phyloP scores from a whole-genome alignment of 176 grass and related monocot genomes.

The Cenchrus fungigraminus region DNA sequence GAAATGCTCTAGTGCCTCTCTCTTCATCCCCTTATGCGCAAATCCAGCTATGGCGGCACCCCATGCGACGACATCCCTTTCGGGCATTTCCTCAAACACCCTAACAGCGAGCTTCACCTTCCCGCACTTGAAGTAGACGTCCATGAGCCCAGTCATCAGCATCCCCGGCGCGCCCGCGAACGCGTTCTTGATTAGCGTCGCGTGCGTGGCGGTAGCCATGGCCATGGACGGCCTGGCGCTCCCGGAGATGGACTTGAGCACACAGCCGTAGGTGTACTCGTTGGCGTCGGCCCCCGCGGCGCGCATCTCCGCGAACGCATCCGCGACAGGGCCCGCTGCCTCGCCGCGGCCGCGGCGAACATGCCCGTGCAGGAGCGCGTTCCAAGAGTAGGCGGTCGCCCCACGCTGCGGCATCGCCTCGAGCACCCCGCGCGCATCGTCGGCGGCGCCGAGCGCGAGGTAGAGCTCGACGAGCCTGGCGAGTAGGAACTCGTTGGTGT shows the following conservation, averaged over 20 bases:
- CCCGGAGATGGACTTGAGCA: conserved; percentile 86
- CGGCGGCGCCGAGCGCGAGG: conserved; percentile 52
- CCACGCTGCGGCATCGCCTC: conserved; percentile 30
- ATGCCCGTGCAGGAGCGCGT: conserved; percentile 71
- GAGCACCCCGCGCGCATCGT: conserved; percentile 66
- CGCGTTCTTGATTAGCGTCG: conserved; percentile 75
- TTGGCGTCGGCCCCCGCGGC: conserved; percentile 59
- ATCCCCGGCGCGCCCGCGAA: conserved; percentile 58
- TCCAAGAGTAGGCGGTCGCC: conserved; percentile 70
- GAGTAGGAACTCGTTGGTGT: conserved; percentile 74
- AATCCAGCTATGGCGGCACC: conserved; percentile 80
- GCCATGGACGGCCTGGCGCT: conserved; percentile 58
- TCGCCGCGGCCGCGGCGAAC: conserved; percentile 56
- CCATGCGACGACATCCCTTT: conserved; percentile 81
- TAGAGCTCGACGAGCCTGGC: conserved; percentile 76
- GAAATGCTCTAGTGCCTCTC: conserved; percentile 81
- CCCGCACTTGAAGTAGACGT: conserved; percentile 89
- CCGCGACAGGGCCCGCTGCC: conserved; percentile 43
- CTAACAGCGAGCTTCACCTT: conserved; percentile 75
- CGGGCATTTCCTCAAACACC: conserved; percentile 85
- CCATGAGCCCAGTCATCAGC: conserved; percentile 76
- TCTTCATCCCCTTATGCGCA: conserved; percentile 72
- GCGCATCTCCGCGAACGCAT: conserved; percentile 64
- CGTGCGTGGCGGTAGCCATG: conserved; percentile 67
- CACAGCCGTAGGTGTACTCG: conserved; percentile 78